phyloP scores from a whole-genome alignment of 2,329 filamentous ascomycete species.

The Parastagonospora nodorum region DNA sequence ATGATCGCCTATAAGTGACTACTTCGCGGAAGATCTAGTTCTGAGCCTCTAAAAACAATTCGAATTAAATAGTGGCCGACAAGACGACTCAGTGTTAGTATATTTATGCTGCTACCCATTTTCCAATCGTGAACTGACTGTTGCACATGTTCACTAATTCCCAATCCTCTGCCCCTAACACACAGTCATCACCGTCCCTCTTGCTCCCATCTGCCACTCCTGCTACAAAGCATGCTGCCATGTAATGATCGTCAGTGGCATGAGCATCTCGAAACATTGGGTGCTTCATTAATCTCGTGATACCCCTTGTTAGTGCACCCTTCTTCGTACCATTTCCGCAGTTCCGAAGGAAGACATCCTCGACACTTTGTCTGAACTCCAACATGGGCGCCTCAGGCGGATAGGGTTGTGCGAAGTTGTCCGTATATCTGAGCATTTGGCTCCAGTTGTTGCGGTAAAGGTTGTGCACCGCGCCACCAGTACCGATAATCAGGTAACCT shows the following conservation, averaged over 20 bases:
- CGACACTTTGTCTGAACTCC: conserved; percentile 68
- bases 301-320: conserved; percentile 54
- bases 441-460: conserved; percentile 70
- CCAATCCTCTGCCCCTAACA: conserved; percentile 39
- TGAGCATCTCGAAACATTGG: conserved; percentile 69
- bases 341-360: conserved; percentile 63
- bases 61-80: no score
- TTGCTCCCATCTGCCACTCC: conserved; percentile 48
- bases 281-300: conserved; percentile 71
- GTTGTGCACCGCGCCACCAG: conserved; percentile 71
- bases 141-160: conserved; percentile 44
- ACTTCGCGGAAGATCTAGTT: no score
- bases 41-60: no score
- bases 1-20: no score
- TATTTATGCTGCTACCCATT: conserved; percentile 15
- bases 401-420: conserved; percentile 65
- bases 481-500: conserved; percentile 62
- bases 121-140: conserved; percentile 39
- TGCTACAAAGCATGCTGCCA: conserved; percentile 67
- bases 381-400: conserved; percentile 66
- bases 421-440: conserved; percentile 66
- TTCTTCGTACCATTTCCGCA: conserved; percentile 53
- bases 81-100: neutral
- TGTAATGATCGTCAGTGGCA: conserved; percentile 73
- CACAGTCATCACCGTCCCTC: conserved; percentile 25